phyloP scores from a whole-genome alignment of 2,329 filamentous ascomycete genomes.

The Colletotrichum sp. region DNA sequence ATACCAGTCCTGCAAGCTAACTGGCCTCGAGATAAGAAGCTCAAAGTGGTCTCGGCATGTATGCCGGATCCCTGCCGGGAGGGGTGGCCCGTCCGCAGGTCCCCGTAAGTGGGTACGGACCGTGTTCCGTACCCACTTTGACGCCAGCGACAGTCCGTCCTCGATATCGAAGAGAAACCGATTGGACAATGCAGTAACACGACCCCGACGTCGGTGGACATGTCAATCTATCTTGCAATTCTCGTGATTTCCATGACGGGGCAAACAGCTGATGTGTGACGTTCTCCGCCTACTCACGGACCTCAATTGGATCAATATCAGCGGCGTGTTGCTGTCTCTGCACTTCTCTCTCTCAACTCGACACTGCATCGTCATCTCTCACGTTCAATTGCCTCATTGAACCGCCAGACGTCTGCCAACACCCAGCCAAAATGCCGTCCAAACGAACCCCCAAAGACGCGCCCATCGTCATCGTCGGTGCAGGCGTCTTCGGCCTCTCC shows the following conservation, averaged over 20 bases:
- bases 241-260: background rate
- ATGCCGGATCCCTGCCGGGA: background rate
- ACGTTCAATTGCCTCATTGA: fast-evolving
- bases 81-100: background rate
- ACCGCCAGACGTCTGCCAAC: fast-evolving
- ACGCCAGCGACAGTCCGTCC: background rate
- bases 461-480: constrained; percentile 32
- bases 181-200: background rate
- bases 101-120: background rate
- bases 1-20: background rate
- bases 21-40: background rate
- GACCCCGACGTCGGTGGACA: background rate
- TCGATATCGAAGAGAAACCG: background rate
- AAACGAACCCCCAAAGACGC: constrained; percentile 16
- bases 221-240: background rate
- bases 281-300: background rate
- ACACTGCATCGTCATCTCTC: background rate
- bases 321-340: fast-evolving
- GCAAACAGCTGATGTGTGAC: background rate
- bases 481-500: constrained; percentile 35
- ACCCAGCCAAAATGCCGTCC: background rate
- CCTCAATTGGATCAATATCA: background rate
- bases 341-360: fast-evolving
- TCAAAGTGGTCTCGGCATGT: background rate
- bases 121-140: constrained; percentile 1